phyloP scores from a whole-genome alignment of 257 asterid species.

The Nemophila menziesii region DNA sequence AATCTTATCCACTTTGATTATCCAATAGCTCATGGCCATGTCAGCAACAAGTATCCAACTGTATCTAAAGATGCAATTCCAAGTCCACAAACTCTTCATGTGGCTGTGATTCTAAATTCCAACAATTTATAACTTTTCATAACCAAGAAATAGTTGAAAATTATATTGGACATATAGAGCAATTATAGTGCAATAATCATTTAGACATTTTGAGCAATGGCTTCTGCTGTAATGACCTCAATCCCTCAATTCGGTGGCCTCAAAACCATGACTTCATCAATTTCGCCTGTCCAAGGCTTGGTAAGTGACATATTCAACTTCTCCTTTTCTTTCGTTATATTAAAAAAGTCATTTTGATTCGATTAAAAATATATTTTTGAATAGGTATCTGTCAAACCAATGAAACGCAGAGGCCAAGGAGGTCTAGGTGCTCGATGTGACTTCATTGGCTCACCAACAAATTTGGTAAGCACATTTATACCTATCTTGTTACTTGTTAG shows the following conservation, averaged over 20 bases:
- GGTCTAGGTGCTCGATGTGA: conserved; percentile 79
- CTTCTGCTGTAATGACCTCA: conserved; percentile 52
- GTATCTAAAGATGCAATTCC: conserved; percentile 37
- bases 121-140: conserved; percentile 19
- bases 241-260: conserved; percentile 81
- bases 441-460: conserved; percentile 89
- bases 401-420: conserved; percentile 50
- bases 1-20: conserved; percentile 43
- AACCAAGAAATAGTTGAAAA: neutral
- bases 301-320: conserved; percentile 25
- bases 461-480: conserved; percentile 44
- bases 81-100: conserved; percentile 48
- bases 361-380: neutral
- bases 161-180: conserved; percentile 1
- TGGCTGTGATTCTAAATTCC: conserved; percentile 16
- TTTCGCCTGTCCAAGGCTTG: conserved; percentile 43
- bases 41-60: conserved; percentile 40
- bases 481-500: too few species aligned
- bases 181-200: neutral
- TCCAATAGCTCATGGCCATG: conserved; percentile 38
- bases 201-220: conserved; percentile 30
- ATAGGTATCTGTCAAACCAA: conserved; percentile 39
- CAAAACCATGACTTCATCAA: conserved; percentile 30
- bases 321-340: neutral
- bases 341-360: neutral